Base-by-base conservation (phyloP, 108 stramenopile species). In the Cyclotella cryptica region DNA sequence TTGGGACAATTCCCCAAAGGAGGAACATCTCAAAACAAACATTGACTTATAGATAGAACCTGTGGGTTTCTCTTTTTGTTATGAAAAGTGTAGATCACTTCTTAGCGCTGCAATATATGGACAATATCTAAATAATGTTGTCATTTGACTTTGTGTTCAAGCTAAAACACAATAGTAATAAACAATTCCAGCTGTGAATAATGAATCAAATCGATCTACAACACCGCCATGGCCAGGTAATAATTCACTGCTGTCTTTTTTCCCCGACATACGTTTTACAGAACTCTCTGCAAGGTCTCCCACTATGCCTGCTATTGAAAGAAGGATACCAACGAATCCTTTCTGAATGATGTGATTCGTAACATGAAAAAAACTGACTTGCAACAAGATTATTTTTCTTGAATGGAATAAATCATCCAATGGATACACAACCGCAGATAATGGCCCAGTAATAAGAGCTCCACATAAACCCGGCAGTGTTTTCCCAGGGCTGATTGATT, bases 171-270 rank as follows among this genome's bases (percentile, higher is more conserved):
- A 72, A 54, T 76, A 83, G 65, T 76, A 83, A 70, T 92, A 95
- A 15, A 89, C 77, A 35, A 92, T 58, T 40, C 89, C 88, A 4
- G 92, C 85, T 49, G 90, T 58, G 14, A 93, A 76, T 13, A 88
- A 71, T 10, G 90, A 91, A 81, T 95, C 94, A 72, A 95, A 95
- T 66, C 94, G 82, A 87, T 95, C 94, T 59, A 95, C 69, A 21
- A 95, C 86, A 0, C 94, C 94, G 10, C 94, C 94, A 78, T 95
- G 94, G 5, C 94, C 94, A 0, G 94, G 94, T 44, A 95, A 69
- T 44, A 95, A 62, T 35, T 77, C 89, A 10, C 88, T 86, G 51
- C 87, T 84, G 78, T 95, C 94, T 47, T 95, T 94, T 72, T 69
- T 63, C 78, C 77, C 47, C 3, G 84, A 80, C 51, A 78, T 66